phyloP scores from a whole-genome alignment of 495 filamentous ascomycete genomes.

The Penicillium roqueforti region DNA sequence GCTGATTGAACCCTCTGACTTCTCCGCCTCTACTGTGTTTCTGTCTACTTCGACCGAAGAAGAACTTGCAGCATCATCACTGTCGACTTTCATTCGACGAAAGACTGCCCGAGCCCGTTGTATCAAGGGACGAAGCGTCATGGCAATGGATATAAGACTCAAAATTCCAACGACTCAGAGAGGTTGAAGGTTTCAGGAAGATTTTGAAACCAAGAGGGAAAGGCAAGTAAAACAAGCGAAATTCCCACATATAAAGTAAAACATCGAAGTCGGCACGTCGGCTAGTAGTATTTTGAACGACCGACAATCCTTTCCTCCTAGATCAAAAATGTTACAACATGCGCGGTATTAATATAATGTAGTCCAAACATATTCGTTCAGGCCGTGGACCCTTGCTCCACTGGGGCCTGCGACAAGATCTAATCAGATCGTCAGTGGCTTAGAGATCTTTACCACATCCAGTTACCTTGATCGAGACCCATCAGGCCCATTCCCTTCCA shows the following conservation, averaged over 20 bases:
- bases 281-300: neutral
- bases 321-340: neutral
- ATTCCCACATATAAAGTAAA: slow-evolving; percentile 7
- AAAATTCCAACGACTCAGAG: neutral
- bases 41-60: slow-evolving; percentile 1
- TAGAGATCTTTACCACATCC: neutral
- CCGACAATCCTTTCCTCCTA: slow-evolving; percentile 6
- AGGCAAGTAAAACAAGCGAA: neutral
- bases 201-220: neutral
- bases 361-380: slow-evolving; percentile 1
- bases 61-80: slow-evolving; percentile 2
- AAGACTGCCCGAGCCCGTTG: slow-evolving; percentile 11
- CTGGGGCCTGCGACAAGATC: slow-evolving; percentile 5
- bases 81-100: slow-evolving; percentile 1
- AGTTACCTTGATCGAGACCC: neutral
- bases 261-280: slow-evolving; percentile 12
- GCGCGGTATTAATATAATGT: neutral
- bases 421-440: slow-evolving; percentile 14
- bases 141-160: neutral
- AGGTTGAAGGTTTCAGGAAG: neutral
- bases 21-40: neutral
- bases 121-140: slow-evolving; percentile 11
- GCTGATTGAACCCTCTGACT: neutral
- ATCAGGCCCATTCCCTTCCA: slow-evolving; percentile 1
- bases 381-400: slow-evolving; percentile 2